Base-by-base conservation (phyloP, 2,329 filamentous ascomycete species). In the Rhinocladiella mackenziei region DNA sequence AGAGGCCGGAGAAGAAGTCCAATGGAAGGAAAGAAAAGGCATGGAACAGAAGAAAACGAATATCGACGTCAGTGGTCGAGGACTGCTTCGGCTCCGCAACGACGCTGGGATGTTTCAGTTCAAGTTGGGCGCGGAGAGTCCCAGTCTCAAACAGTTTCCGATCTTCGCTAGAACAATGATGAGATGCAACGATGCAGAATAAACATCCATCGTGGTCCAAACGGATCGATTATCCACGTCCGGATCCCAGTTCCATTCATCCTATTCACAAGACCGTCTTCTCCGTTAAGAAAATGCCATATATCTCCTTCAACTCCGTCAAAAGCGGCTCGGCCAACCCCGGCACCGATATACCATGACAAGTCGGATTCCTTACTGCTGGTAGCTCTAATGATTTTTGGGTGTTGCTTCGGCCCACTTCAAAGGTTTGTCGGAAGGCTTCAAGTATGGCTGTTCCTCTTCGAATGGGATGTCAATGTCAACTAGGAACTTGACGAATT, bases 391-490 rank as follows among this genome's bases (percentile, higher is more conserved):
- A 96, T 65, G 52, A 95, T 78, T 69, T 84, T 79, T 62, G 84
- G 72, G 28, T n/a, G 88, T 89, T 22, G 86, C 88, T 56, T 94
- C 85, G 65, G 85, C 88, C 91, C 89, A 97, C 44, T 84, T 60
- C 39, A 84, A 76, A 18, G 82, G 71, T 61, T 82, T 82, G n/a
- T n/a, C n/a, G n/a, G n/a, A n/a, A n/a, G n/a, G n/a, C 17, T 55
- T 46, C 60, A 89, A 76, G 69, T 74, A 77, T 57, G 78, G 74
- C 50, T 78, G 70, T 54, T 77, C 70, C 30, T 80, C 77, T 47
- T 94, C 87, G 43, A 74, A 79, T 34, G 96, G 77, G 78, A 96
- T 95, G 55, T 87, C 89, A 50, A 89, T 85, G 64, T 96, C 85
- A 50, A 94, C 88, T 8, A 97, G 80, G 18, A 83, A 79, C 64